Evolutionary conservation across 2,329 filamentous ascomycete genomes (phyloP).

Genomic region (Cordyceps javanica): DNA sequence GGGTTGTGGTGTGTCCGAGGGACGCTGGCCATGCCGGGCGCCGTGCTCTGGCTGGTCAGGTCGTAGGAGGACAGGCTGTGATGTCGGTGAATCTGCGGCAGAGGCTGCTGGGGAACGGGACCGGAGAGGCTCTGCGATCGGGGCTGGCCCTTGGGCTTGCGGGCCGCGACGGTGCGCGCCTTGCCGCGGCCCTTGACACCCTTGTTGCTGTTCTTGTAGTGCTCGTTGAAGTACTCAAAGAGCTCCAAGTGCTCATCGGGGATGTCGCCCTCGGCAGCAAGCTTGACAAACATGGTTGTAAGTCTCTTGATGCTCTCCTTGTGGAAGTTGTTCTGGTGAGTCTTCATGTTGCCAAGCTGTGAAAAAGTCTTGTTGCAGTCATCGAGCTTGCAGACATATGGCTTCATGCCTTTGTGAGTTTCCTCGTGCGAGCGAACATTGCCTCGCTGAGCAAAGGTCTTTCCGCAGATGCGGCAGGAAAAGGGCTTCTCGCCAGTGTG

Average conservation of each 20-base stretch:
- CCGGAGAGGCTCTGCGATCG: constrained; percentile 19
- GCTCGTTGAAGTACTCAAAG: constrained; percentile 73
- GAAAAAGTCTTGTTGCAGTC: constrained; percentile 84
- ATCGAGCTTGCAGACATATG: constrained; percentile 75
- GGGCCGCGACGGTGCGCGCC: constrained; percentile 57
- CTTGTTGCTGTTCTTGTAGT: constrained; percentile 99
- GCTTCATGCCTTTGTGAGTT: constrained; percentile 71
- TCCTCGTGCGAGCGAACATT: constrained; percentile 80
- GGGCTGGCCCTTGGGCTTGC: constrained; percentile 24
- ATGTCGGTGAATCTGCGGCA: constrained; percentile 25
- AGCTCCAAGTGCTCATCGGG: constrained; percentile 65
- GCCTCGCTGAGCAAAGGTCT: constrained; percentile 77
- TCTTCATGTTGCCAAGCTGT: constrained; percentile 89
- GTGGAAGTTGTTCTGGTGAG: constrained; percentile 94
- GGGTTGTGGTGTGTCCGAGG: constrained; percentile 27
- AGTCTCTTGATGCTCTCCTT: constrained; percentile 63
- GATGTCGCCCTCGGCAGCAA: constrained; percentile 52
- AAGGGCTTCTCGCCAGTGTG: constrained; percentile 87
- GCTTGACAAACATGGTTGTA: constrained; percentile 62
- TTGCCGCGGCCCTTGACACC: constrained; percentile 95
- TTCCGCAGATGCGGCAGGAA: constrained; percentile 71
- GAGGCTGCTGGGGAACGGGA: constrained; percentile 21
- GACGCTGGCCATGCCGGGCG: constrained; percentile 22
- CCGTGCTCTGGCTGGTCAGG: constrained; percentile 22
- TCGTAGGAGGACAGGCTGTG: constrained; percentile 27